Conservation (phyloP, 1,284 basidiomycete species). For the Uromyces viciae-fabae region DNA sequence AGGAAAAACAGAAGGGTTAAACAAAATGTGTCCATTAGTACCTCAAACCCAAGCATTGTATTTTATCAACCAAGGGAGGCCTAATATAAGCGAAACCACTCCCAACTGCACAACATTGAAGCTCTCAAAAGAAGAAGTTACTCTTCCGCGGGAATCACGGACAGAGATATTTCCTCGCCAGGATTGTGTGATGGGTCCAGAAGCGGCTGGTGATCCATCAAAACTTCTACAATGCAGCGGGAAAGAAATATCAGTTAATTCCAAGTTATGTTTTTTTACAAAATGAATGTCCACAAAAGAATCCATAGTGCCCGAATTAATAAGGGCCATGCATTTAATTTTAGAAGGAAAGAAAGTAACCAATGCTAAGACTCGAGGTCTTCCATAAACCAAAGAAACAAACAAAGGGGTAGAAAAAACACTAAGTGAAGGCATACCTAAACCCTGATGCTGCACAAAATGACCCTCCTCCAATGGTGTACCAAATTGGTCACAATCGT, state of each 20-base stretch:
- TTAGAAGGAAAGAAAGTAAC: too few species aligned
- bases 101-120: background rate
- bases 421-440: background rate
- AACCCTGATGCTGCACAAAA: too few species aligned
- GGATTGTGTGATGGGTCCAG: background rate
- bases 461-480: background rate
- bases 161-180: background rate
- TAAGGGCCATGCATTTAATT: too few species aligned
- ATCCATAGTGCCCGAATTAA: background rate
- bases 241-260: background rate
- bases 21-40: background rate
- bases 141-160: background rate
- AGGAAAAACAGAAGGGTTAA: background rate
- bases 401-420: too few species aligned
- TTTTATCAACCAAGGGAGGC: background rate
- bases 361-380: too few species aligned
- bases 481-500: background rate
- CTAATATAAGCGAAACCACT: background rate
- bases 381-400: too few species aligned
- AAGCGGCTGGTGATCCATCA: background rate
- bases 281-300: background rate
- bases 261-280: background rate
- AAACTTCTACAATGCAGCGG: constrained; percentile 14
- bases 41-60: background rate
- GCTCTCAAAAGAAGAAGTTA: background rate